Conservation (phyloP, 192 early-diverging fungal genomes). For the Coemansia sp. region DNA sequence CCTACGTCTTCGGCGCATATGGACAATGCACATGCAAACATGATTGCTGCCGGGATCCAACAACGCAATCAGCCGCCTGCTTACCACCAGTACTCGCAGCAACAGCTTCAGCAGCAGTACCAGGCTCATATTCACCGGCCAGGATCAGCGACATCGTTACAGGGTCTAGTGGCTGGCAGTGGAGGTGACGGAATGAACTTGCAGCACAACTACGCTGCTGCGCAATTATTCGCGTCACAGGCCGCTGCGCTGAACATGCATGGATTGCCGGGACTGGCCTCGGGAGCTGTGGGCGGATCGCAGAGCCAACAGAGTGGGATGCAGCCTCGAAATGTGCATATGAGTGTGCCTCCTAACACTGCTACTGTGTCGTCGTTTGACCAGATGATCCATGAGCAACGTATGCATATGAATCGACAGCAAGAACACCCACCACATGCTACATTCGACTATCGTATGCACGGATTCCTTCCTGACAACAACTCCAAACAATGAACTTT, state of each 20-base stretch:
- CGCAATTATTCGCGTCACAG: constrained; percentile 31
- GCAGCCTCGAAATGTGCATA: not conserved
- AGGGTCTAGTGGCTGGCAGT: not conserved
- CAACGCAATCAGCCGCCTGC: not conserved
- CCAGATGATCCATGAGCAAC: constrained; percentile 22
- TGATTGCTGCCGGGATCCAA: not conserved
- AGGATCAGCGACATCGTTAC: not conserved
- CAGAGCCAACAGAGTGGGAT: constrained; percentile 7
- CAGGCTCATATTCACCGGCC: constrained; percentile 5
- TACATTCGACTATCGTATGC: constrained; percentile 14
- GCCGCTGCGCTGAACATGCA: constrained; percentile 4
- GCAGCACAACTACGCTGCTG: constrained; percentile 24
- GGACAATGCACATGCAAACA: not conserved
- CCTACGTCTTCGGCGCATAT: constrained; percentile 9
- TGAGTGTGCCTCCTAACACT: not conserved
- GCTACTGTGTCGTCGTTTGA: constrained; percentile 7
- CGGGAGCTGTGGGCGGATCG: constrained; percentile 8
- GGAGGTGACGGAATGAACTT: not conserved
- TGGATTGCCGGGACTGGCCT: constrained; percentile 1
- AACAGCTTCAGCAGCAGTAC: constrained; percentile 19
- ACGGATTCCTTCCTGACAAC: constrained; percentile 7
- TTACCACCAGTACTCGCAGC: constrained; percentile 4
- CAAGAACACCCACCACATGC: not conserved
- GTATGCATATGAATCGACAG: not conserved
- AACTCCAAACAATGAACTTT: not conserved